Evolutionary conservation across 1,139 yeast genomes (phyloP), one percentile per base, ranked within the genome.

Genomic region (Tardiomyces depauwii): DNA sequence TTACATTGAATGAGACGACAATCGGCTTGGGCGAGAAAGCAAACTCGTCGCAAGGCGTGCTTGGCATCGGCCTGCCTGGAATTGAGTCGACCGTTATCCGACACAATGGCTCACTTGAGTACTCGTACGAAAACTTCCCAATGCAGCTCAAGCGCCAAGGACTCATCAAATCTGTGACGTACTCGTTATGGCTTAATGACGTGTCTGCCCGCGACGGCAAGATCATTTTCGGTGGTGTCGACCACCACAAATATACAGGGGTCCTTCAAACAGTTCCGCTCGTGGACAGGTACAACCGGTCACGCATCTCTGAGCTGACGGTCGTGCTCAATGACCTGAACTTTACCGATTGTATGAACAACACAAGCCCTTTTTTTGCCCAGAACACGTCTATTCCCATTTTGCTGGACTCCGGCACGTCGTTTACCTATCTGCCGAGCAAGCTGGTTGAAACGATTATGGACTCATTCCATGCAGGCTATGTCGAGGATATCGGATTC

Each of bases 351-450:
- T n/a, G 52, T 12, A 48, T 45, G 16, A 3, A 38, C 3, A 47
- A 45, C 18, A 30, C 55, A 23, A 14, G 19, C 4, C 16, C 36
- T 3, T 30, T 30, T 30, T 30, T 36, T 9, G 32, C 14, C 4
- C 6, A 2, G 39, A 16, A 36, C 12, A 49, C 55, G 6, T 6
- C 45, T 60, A 18, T 49, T 23, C 64, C 74, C 1, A 80, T 74
- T 6, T 55, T 76, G 40, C 63, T 82, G 23, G 88, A 81, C 60
- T 73, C 84, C 1, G 88, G 88, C 44, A 72, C 85, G n/a, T 73
- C 85, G 2, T 60, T 74, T 42, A 68, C 78, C n/a, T 69, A 68
- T 49, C 59, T 78, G 1, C 83, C 86, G 11, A 40, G 53, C 1
- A 51, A 49, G 11, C 52, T 73, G 39, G 60, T 73, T 12, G 51